A percentile compares a stretch with the other conserved stretches of the same genome.
These are phyloP conservation scores for Melanopsichium pennsylvanicum DNA, from an alignment of 1,284 basidiomycete genomes.

Conservation along the genomic window DNA sequence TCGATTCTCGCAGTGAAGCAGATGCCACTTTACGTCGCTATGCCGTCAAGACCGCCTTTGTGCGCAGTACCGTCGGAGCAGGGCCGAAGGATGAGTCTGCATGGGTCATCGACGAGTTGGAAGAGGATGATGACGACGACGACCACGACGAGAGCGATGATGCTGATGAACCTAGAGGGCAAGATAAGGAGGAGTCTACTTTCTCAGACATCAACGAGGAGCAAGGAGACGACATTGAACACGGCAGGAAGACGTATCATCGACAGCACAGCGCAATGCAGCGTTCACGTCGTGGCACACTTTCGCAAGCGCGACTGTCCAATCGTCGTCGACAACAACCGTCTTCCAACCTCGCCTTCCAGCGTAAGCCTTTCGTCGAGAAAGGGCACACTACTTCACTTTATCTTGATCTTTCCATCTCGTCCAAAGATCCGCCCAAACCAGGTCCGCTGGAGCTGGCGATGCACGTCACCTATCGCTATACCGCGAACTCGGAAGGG, in stretches of 20 bases:
- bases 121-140: constrained; percentile 15
- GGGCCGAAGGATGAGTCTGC: constrained; percentile 5
- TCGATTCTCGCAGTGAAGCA: neutral
- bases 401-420: constrained; percentile 30
- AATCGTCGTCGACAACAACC: neutral
- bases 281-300: neutral
- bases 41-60: constrained; percentile 18
- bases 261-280: neutral
- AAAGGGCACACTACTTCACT: constrained; percentile 35
- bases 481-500: constrained; percentile 4
- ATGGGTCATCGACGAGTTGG: constrained; percentile 20
- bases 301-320: neutral
- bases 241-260: too few relatives aligned
- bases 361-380: constrained; percentile 24
- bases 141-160: neutral
- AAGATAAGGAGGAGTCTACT: neutral
- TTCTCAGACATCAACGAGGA: constrained; percentile 8
- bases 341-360: neutral
- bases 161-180: neutral
- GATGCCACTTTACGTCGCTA: neutral
- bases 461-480: constrained; percentile 50
- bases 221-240: neutral
- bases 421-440: constrained; percentile 8
- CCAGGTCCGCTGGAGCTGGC: constrained; percentile 29
- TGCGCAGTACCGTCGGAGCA: neutral